Evolutionary conservation across 75 land plant genomes (phyloP).

Genomic region (Pinus tabuliformis): DNA sequence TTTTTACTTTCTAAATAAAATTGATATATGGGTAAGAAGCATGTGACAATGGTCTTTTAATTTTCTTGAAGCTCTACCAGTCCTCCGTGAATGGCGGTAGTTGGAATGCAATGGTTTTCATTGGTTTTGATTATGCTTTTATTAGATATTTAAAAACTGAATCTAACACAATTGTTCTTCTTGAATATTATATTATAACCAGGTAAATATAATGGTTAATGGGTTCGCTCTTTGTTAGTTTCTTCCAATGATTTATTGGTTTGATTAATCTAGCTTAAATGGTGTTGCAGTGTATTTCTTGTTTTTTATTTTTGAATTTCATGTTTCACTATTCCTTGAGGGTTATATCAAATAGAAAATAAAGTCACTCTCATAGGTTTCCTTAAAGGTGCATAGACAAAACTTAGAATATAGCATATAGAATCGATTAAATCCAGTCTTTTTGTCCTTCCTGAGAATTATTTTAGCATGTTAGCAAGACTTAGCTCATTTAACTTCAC

Average conservation of each 20-base stretch:
- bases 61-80: too few relatives aligned
- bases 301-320: neutral
- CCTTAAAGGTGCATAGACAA: neutral
- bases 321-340: neutral
- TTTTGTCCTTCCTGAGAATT: neutral
- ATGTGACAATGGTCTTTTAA: too few relatives aligned
- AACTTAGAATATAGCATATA: neutral
- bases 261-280: neutral
- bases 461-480: too few relatives aligned
- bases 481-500: too few relatives aligned
- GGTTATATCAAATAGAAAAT: neutral
- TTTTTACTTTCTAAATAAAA: too few relatives aligned
- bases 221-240: neutral
- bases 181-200: neutral
- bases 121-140: too few relatives aligned
- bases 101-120: too few relatives aligned
- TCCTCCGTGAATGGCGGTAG: too few relatives aligned
- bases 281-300: neutral
- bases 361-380: neutral
- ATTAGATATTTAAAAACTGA: too few relatives aligned
- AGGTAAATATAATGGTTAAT: neutral
- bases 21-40: too few relatives aligned
- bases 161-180: too few relatives aligned
- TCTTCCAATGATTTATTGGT: neutral
- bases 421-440: too few relatives aligned